phyloP scores from a whole-genome alignment of 2,329 filamentous ascomycete genomes.

The Neofusicoccum umdonicola region DNA sequence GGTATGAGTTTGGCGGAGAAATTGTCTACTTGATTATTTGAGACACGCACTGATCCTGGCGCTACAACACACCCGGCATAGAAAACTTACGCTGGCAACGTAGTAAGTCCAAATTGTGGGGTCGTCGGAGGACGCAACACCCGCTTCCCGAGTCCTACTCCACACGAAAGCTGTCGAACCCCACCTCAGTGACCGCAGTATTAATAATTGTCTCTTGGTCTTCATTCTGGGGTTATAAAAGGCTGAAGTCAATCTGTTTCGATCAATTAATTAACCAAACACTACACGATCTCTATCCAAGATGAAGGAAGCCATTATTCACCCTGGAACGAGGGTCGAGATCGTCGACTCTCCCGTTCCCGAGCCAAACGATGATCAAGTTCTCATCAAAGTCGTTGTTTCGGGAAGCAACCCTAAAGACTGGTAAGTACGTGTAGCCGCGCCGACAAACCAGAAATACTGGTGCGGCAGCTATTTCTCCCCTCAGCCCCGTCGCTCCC shows the following conservation, averaged over 20 bases:
- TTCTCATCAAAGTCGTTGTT: slow-evolving; percentile 22
- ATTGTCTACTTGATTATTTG: no score
- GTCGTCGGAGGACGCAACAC: not conserved
- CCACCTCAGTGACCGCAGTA: not conserved
- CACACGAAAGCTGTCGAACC: not conserved
- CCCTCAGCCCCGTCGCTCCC: not conserved
- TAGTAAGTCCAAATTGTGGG: no score
- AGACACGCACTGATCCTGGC: no score
- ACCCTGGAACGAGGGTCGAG: slow-evolving; percentile 26
- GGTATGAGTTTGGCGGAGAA: no score
- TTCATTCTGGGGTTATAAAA: not conserved
- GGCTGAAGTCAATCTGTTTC: not conserved
- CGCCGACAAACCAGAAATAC: not conserved
- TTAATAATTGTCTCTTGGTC: not conserved
- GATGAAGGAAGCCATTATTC: slow-evolving; percentile 31
- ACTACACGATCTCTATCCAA: not conserved
- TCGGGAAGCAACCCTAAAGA: slow-evolving; percentile 23
- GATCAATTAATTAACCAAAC: not conserved
- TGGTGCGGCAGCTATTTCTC: not conserved
- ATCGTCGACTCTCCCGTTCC: slow-evolving; percentile 38
- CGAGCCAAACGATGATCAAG: slow-evolving; percentile 28
- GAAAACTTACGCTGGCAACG: no score
- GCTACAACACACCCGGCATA: no score
- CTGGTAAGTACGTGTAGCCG: slow-evolving; percentile 12
- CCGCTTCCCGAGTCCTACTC: not conserved